phyloP scores from a whole-genome alignment of 495 filamentous ascomycete species.

The Penicillium chermesinum region DNA sequence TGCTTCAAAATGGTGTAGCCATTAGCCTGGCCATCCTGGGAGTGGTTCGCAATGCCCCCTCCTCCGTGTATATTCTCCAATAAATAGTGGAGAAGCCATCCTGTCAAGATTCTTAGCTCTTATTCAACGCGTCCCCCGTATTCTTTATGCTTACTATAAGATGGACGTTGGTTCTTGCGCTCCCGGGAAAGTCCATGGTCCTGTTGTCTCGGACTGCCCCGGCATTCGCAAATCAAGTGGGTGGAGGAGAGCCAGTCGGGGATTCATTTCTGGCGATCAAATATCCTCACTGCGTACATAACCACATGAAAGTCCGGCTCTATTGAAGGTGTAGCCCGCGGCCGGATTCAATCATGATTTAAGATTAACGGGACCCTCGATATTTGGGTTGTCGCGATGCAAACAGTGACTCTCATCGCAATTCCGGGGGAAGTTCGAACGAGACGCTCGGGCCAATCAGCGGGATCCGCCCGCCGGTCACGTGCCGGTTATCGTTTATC shows the following conservation, averaged over 20 bases:
- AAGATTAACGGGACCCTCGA: background rate
- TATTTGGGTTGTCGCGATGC: conserved; percentile 11
- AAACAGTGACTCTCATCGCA: conserved; percentile 10
- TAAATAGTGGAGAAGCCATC: conserved; percentile 47
- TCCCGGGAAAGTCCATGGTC: conserved; percentile 48
- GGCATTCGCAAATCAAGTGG: conserved; percentile 26
- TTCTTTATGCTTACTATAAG: conserved; percentile 35
- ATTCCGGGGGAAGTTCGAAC: conserved; percentile 27
- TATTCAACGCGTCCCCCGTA: background rate
- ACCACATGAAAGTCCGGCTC: conserved; percentile 5
- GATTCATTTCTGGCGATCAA: conserved; percentile 36
- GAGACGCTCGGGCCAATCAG: conserved; percentile 24
- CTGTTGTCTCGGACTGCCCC: conserved; percentile 26
- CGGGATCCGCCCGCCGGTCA: conserved; percentile 18
- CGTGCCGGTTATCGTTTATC: conserved; percentile 44
- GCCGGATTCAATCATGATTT: conserved; percentile 21
- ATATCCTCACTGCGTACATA: conserved; percentile 5
- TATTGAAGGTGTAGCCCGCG: conserved; percentile 17
- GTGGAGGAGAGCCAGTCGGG: conserved; percentile 19
- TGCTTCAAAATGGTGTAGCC: conserved; percentile 42
- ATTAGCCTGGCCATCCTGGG: conserved; percentile 36
- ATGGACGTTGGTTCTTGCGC: conserved; percentile 43
- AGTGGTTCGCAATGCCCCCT: conserved; percentile 28
- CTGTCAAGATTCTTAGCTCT: conserved; percentile 22
- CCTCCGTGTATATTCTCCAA: conserved; percentile 47